Evolutionary conservation across 306 rosid species (phyloP).

Genomic region (Medicago truncatula): MtrunA17r5.0-ANR NC_053049.1:38279001-38279500

Average conservation of each 20-base stretch:
- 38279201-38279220: conserved; percentile 13
- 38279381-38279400: too few species aligned
- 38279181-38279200: conserved; percentile 12
- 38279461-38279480: background rate
- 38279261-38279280: conserved; percentile 4
- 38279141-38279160: conserved; percentile 32
- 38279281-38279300: background rate
- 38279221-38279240: conserved; percentile 19
- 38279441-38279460: background rate
- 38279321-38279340: background rate
- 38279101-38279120: conserved; percentile 86
- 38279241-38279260: conserved; percentile 1
- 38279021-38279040: background rate
- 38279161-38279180: conserved; percentile 21
- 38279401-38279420: too few species aligned
- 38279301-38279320: background rate
- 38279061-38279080: conserved; percentile 99
- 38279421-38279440: too few species aligned
- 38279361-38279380: too few species aligned
- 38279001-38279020: conserved; percentile 30
- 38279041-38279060: conserved; percentile 34
- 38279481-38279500: conserved; percentile 11
- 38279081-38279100: conserved; percentile 86
- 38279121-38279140: conserved; percentile 96
- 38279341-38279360: too few species aligned